Base-by-base conservation (phyloP, 2,329 filamentous ascomycete genomes). In the Clarireedia homoeocarpa region DNA sequence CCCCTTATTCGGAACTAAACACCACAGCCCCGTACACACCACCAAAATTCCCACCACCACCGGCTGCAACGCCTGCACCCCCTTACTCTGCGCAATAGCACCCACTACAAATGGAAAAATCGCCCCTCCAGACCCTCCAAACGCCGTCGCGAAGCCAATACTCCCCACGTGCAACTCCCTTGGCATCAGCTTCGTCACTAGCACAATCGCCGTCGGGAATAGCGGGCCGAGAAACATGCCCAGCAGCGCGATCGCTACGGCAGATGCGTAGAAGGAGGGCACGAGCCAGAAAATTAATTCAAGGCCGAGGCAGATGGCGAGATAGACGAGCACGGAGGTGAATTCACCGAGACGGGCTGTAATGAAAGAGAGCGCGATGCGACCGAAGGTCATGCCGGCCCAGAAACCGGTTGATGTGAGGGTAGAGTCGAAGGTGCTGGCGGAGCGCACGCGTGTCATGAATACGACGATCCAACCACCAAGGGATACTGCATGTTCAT, bases 381-480 rank as follows among this genome's bases (percentile, higher is more conserved):
- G 77, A 0, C 90, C 90, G 0, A 90, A 69, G 0, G 89, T 91
- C 55, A 95, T 76, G 0, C 89, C 90, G 26, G 90, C 78, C 90
- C 90, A 95, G 72, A 94, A 95, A 0, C 89, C 85, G 0, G 88
- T 92, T 0, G 83, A 86, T 0, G 83, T 83, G 73, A 95, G 81
- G 1, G 90, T 90, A 36, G 86, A 85, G 2, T 83, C 77, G 65
- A 94, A 94, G 0, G 82, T 74, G 23, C 76, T 78, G 1, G 84
- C 88, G 42, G 85, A 71, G 12, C 91, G 81, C n/a, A 91, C 84
- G n/a, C 80, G 75, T 14, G 92, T 83, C 87, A 95, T 94, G 68
- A 95, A 94, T 0, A 85, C 86, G 49, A 89, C 85, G 59, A 95
- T 85, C 88, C 88, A 91, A 14, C 88, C 89, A 15, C 85, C 85